A percentile compares a stretch with the other conserved stretches of the same genome.
Conservation (phyloP, 2,329 filamentous ascomycete species). For the Raffaelea albimanens region DNA sequence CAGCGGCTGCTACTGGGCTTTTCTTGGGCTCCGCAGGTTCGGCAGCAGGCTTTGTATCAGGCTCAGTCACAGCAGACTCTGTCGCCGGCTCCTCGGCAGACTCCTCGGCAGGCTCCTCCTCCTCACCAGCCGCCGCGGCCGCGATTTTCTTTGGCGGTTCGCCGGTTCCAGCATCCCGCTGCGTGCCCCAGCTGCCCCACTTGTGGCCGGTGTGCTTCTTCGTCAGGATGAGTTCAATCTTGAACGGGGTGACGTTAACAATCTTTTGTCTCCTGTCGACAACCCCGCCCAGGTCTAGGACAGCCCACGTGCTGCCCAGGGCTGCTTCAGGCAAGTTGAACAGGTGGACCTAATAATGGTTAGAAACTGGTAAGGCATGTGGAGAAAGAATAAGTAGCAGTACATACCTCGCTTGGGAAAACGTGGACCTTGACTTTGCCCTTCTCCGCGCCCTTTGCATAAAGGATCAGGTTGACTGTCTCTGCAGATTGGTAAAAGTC, state of each 20-base stretch:
- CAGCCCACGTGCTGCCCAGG: conserved; percentile 8
- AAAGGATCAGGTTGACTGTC: conserved; percentile 26
- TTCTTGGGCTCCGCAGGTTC: no score
- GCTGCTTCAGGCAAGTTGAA: conserved; percentile 12
- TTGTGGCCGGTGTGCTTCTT: conserved; percentile 19
- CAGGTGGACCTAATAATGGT: conserved; percentile 2
- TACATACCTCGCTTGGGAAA: conserved; percentile 10
- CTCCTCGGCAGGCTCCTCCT: not conserved
- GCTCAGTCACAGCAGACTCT: not conserved
- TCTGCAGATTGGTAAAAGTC: conserved; percentile 32
- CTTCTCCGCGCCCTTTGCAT: conserved; percentile 27
- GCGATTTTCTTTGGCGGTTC: not conserved
- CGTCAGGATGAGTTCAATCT: conserved; percentile 23
- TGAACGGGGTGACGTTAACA: conserved; percentile 19
- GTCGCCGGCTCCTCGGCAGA: not conserved
- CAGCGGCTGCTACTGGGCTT: no score
- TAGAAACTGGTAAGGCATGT: not conserved
- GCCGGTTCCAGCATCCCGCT: conserved; percentile 6
- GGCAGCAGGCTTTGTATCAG: conserved; percentile 27
- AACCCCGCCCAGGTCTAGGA: conserved; percentile 16
- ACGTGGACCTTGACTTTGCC: conserved; percentile 7
- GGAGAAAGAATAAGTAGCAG: no score
- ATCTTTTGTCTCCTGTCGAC: conserved; percentile 15
- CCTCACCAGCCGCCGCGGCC: not conserved
- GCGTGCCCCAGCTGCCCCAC: conserved; percentile 22